These are phyloP conservation scores for Aureobasidium sp. DNA, from an alignment of 2,329 filamentous ascomycete genomes.

Conservation along the genomic window DNA sequence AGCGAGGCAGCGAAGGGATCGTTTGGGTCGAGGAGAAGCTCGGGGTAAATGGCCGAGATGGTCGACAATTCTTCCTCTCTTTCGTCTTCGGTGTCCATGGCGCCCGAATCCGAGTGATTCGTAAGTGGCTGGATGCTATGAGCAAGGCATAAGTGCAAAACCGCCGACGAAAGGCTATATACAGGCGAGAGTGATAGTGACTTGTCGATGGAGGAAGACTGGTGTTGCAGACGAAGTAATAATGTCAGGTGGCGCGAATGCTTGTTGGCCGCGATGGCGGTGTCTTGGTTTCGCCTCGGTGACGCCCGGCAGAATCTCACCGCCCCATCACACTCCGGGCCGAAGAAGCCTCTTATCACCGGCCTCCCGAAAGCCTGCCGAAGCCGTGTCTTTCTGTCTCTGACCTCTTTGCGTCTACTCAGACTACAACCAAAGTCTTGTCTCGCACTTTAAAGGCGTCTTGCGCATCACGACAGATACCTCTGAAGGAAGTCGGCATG, in stretches of 20 bases:
- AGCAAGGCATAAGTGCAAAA: not conserved
- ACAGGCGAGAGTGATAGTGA: not conserved
- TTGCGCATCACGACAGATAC: not conserved
- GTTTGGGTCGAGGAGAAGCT: conserved; percentile 42
- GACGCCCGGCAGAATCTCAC: conserved; percentile 4
- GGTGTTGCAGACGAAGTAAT: not conserved
- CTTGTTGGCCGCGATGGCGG: not conserved
- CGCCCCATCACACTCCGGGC: not conserved
- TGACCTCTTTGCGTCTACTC: not conserved
- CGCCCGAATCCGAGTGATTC: not conserved
- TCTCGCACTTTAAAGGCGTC: not conserved
- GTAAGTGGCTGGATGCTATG: not conserved
- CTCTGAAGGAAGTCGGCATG: conserved; percentile 26
- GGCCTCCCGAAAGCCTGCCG: not conserved
- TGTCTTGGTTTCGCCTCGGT: conserved; percentile 7
- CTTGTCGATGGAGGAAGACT: not conserved
- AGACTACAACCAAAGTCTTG: not conserved
- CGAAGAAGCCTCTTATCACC: not conserved
- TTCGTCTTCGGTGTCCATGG: conserved; percentile 40
- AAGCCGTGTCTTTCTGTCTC: not conserved
- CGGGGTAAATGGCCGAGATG: conserved; percentile 54
- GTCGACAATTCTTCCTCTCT: conserved; percentile 51
- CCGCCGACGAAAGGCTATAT: not conserved
- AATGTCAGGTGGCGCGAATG: not conserved
- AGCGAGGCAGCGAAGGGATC: conserved; percentile 43